A percentile compares a stretch with the other conserved stretches of the same genome.
Conservation (phyloP, 1,284 basidiomycete species). For the Vanrija sp. region DNA sequence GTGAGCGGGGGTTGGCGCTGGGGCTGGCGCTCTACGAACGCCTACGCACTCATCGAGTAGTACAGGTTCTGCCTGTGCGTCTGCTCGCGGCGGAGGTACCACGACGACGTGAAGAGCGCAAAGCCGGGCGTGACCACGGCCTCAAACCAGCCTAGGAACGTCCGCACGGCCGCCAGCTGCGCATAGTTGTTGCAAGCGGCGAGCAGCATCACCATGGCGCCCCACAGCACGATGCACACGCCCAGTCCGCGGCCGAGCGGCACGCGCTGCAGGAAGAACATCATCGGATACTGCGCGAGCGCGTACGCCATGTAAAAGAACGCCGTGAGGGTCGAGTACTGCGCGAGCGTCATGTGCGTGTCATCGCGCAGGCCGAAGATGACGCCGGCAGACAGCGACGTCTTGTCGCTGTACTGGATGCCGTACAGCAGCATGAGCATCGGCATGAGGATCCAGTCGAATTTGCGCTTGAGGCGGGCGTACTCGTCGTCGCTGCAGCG, state of each 20-base stretch:
- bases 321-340: too few species aligned
- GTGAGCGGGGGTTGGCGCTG: too few species aligned
- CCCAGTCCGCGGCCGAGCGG: conserved; percentile 26
- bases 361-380: conserved; percentile 14
- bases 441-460: conserved; percentile 17
- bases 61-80: conserved; percentile 21
- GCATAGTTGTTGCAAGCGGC: conserved; percentile 28
- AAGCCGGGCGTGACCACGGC: conserved; percentile 31
- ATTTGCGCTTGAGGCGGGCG: conserved; percentile 12
- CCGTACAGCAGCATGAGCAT: conserved; percentile 3
- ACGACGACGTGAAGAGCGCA: conserved; percentile 19
- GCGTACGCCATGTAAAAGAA: conserved; percentile 21
- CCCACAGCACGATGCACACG: conserved; percentile 22
- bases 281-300: conserved; percentile 26
- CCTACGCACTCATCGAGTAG: conserved; percentile 34
- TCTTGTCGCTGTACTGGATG: background rate
- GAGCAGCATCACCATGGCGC: conserved; percentile 22
- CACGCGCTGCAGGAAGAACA: conserved; percentile 22
- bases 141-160: conserved; percentile 14
- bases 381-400: background rate
- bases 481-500: conserved; percentile 7
- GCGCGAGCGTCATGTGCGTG: too few species aligned
- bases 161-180: conserved; percentile 13
- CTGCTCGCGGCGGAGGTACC: conserved; percentile 20
- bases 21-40: too few species aligned